Evolutionary conservation across 2,329 filamentous ascomycete genomes (phyloP).

Genomic region (Monilinia fructigena): DNA sequence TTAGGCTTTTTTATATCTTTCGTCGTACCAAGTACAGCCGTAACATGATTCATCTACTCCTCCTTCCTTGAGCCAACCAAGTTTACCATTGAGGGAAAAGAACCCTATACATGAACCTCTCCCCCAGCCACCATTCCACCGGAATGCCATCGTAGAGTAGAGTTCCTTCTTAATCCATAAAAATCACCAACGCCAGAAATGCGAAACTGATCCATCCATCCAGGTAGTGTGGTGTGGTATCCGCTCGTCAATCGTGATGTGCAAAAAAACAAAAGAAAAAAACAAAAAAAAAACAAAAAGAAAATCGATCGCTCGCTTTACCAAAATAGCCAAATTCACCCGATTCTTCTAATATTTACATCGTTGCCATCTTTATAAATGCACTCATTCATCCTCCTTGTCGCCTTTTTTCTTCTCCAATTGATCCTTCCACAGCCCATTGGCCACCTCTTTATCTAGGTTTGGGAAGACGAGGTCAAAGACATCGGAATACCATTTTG

Average conservation of each 20-base stretch:
- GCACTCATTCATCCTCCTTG: constrained; percentile 33
- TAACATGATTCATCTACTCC: not conserved
- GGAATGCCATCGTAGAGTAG: not conserved
- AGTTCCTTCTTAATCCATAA: not conserved
- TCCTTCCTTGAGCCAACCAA: not conserved
- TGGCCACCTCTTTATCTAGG: constrained; percentile 71
- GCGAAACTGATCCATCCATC: not conserved
- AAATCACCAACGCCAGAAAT: not conserved
- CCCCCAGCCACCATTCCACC: not conserved
- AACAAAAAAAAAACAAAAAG: too few species aligned
- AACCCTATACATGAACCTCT: not conserved
- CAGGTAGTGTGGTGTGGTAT: not conserved
- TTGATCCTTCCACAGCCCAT: constrained; percentile 54
- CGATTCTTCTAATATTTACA: not conserved
- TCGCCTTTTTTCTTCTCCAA: constrained; percentile 38
- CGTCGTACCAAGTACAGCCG: not conserved
- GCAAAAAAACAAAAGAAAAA: too few species aligned
- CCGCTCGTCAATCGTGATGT: constrained; percentile 4
- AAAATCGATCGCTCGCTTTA: not conserved
- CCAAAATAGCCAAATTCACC: not conserved
- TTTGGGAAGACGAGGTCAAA: constrained; percentile 87
- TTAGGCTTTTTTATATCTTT: not conserved
- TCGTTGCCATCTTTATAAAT: not conserved
- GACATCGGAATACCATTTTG: constrained; percentile 91
- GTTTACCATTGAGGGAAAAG: not conserved